These are phyloP conservation scores for Teratosphaeria pseudoeucalypti DNA, from an alignment of 2,329 filamentous ascomycete species.

Conservation along the genomic window DNA sequence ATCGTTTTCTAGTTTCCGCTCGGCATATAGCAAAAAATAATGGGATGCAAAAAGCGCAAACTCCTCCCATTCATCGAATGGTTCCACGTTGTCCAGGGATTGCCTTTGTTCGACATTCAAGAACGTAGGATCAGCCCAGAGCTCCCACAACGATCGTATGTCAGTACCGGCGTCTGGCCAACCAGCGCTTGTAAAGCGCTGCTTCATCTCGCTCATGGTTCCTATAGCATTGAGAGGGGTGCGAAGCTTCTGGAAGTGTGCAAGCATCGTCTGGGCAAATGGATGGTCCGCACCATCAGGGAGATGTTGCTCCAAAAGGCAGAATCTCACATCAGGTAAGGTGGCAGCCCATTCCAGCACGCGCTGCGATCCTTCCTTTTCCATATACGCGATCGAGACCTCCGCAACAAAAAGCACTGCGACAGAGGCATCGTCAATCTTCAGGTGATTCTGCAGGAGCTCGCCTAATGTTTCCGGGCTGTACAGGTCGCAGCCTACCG, in stretches of 20 bases:
- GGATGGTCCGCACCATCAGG: slow-evolving; percentile 69
- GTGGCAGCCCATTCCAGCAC: slow-evolving; percentile 69
- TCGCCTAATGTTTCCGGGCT: slow-evolving; percentile 52
- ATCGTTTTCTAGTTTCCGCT: slow-evolving; percentile 27
- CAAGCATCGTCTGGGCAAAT: slow-evolving; percentile 77
- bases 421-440: slow-evolving; percentile 50
- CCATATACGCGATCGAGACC: slow-evolving; percentile 87
- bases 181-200: slow-evolving; percentile 58
- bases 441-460: slow-evolving; percentile 48
- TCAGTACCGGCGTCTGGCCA: slow-evolving; percentile 48
- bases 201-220: slow-evolving; percentile 51
- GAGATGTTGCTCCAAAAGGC: slow-evolving; percentile 75
- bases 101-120: slow-evolving; percentile 49
- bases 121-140: slow-evolving; percentile 65
- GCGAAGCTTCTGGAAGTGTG: slow-evolving; percentile 69
- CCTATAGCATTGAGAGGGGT: slow-evolving; percentile 67
- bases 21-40: slow-evolving; percentile 68
- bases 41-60: slow-evolving; percentile 76
- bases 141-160: slow-evolving; percentile 65
- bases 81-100: slow-evolving; percentile 59
- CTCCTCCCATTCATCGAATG: slow-evolving; percentile 95
- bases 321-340: slow-evolving; percentile 66
- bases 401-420: slow-evolving; percentile 66
- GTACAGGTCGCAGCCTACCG: slow-evolving; percentile 71
- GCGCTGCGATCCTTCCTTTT: slow-evolving; percentile 58